phyloP scores from a whole-genome alignment of 139 green algal genomes.

The Eudorina sp. region DNA sequence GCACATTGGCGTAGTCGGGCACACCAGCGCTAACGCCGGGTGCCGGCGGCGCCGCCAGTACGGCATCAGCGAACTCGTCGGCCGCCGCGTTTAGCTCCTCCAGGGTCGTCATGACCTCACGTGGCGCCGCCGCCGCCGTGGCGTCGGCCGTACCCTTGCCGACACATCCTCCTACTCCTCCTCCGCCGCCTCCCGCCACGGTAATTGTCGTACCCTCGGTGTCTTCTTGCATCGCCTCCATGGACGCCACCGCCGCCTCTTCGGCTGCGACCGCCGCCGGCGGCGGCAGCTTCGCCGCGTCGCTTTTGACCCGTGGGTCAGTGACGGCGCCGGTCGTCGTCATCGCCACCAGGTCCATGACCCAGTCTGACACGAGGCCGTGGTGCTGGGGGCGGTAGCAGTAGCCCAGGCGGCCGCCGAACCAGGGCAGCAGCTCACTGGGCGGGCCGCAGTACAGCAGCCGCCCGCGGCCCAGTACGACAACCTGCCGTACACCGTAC shows the following conservation, averaged over 20 bases:
- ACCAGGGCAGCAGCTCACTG: slow-evolving; percentile 58
- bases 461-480: slow-evolving; percentile 33
- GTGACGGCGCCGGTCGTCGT: not conserved
- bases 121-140: not conserved
- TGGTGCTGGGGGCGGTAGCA: slow-evolving; percentile 46
- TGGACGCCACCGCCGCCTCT: not conserved
- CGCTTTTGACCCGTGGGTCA: not conserved
- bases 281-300: too few species aligned
- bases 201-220: not conserved
- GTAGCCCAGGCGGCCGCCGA: slow-evolving; percentile 56
- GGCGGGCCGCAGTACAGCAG: slow-evolving; percentile 63
- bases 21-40: slow-evolving; percentile 24
- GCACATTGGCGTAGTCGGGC: slow-evolving; percentile 25
- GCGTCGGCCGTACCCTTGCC: not conserved
- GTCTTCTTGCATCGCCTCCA: not conserved
- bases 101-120: not conserved
- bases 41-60: not conserved
- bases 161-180: not conserved
- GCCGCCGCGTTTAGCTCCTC: slow-evolving; percentile 16
- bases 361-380: slow-evolving; percentile 60
- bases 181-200: not conserved
- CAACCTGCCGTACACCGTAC: slow-evolving; percentile 24
- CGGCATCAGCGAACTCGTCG: slow-evolving; percentile 20
- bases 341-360: slow-evolving; percentile 67
- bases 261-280: not conserved